Evolutionary conservation across 176 grass and related monocot genomes (phyloP), one percentile per base, ranked within the genome.

Genomic region (Elaeis guineensis): DNA sequence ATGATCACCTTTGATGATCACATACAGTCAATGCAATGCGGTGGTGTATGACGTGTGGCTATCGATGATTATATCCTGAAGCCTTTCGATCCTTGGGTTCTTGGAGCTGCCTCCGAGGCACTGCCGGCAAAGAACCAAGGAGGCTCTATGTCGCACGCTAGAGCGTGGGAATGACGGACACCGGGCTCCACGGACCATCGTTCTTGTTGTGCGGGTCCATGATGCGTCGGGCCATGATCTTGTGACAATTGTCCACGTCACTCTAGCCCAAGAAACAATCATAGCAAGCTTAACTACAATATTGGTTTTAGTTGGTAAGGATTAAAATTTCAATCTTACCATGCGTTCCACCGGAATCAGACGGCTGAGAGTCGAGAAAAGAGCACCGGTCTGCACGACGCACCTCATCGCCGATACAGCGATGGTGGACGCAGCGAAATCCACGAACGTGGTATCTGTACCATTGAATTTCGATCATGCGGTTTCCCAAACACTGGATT

Each of bases 371-470:
- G 19, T 21, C 19, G 55, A 17, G 28, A 55, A 50, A 14, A 5
- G 44, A 66, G 19, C 20, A 17, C 79, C 67, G 19, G 15, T 65
- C 17, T 12, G 44, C 1, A 21, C 61, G 25, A 62, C 61, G 24
- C 68, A 77, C 19, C 51, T 59, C 7, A 97, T 23, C 12, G 92
- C 92, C 3, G 87, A 79, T 2, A 66, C 49, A 5, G 84, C 80
- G 16, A 97, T 2, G 2, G 70, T 49, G 0, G 78, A 88, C 5
- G 75, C 44, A 21, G 73, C 68, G 57, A 91, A 95, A 21, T 58
- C 72, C 55, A 82, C 66, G 25, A 89, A 48, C 0, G 57, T 75
- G 1, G 75, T 57, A 26, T 79, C 85, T 74, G 75, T 29, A 59
- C 21, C 62, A 1, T 50, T 6, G 16, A 51, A 26, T 9, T 64